Percentiles rank a stretch among this genome's conserved stretches.
Evolutionary conservation across 306 rosid genomes (phyloP).

Genomic region (Casuarina cunninghamiana): DNA sequence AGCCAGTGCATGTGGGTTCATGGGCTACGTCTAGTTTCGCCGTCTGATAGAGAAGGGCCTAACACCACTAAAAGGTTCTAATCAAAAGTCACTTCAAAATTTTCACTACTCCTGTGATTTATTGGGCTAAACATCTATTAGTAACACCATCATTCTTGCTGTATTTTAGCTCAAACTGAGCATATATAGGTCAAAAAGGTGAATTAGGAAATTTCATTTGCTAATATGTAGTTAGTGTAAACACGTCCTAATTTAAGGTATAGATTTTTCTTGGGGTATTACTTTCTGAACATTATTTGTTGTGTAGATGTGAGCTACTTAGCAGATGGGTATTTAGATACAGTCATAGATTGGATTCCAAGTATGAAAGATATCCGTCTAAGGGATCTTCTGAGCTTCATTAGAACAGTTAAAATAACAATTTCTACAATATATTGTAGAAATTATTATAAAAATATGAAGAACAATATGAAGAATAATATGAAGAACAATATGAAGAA

Average conservation of each 20-base stretch:
- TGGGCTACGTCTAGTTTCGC: conserved; percentile 32
- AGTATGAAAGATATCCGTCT: conserved; percentile 56
- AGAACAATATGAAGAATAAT: no score
- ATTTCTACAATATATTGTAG: no score
- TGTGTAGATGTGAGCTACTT: conserved; percentile 47
- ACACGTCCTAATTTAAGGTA: background rate
- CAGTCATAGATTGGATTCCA: conserved; percentile 53
- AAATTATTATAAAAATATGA: no score
- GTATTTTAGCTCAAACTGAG: no score
- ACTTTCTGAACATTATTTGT: background rate
- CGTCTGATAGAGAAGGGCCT: conserved; percentile 31
- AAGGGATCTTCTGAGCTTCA: conserved; percentile 53
- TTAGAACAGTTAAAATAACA: no score
- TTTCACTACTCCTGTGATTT: no score
- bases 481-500: no score
- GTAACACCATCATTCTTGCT: no score
- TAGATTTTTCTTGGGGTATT: background rate
- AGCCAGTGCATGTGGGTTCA: conserved; percentile 49
- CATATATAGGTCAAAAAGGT: no score
- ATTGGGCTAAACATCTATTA: no score
- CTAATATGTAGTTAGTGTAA: no score
- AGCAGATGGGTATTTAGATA: conserved; percentile 57
- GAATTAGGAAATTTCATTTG: no score
- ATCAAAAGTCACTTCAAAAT: background rate
- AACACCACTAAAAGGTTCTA: conserved; percentile 57